Evolutionary conservation across 305 asterid species (phyloP).

Genomic region (Fraxinus greggii): DNA sequence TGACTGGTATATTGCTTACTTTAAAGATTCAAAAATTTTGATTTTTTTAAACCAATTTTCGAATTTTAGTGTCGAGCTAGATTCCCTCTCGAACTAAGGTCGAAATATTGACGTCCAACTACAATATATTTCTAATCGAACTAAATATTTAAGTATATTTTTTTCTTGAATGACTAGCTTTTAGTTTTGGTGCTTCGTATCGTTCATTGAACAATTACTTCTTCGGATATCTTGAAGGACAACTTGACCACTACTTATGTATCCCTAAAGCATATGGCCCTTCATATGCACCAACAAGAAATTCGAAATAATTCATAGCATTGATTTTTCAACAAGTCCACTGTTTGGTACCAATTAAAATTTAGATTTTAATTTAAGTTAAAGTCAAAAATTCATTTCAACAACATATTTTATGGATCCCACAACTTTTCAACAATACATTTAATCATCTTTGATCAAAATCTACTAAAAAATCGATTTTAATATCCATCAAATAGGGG

Average conservation of each 20-base stretch:
- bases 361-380: too few relatives aligned
- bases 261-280: neutral
- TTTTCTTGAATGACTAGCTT: neutral
- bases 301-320: neutral
- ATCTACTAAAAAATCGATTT: too few relatives aligned
- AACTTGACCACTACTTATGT: neutral
- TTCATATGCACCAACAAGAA: neutral
- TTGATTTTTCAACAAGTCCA: neutral
- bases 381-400: too few relatives aligned
- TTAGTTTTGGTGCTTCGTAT: neutral
- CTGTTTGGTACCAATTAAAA: too few relatives aligned
- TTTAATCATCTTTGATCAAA: too few relatives aligned
- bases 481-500: too few relatives aligned
- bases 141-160: neutral
- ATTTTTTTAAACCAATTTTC: too few relatives aligned
- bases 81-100: neutral
- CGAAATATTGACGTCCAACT: neutral
- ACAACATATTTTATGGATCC: too few relatives aligned
- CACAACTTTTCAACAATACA: too few relatives aligned
- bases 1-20: neutral
- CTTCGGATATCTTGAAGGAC: neutral
- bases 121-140: neutral
- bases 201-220: neutral
- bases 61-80: neutral
- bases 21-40: too few relatives aligned